These are phyloP conservation scores for Rhizophagus clarus DNA, from an alignment of 192 early-diverging fungal species.

Conservation along the genomic window DNA sequence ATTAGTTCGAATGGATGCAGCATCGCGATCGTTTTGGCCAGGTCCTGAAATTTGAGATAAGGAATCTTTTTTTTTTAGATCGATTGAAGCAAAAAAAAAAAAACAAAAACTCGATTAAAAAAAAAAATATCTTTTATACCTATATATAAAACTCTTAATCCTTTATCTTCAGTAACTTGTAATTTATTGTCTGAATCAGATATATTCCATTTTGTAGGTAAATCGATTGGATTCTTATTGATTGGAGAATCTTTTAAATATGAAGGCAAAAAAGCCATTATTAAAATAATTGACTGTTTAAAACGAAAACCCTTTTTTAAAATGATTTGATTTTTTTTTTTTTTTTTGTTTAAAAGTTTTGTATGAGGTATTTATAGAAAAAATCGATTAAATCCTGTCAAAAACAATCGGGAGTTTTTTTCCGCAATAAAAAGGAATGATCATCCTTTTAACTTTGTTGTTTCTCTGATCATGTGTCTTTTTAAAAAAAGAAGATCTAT, in stretches of 20 bases:
- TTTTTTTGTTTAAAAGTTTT: no score
- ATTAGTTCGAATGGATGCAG: conserved; percentile 75
- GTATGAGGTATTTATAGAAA: no score
- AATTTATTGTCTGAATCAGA: not conserved
- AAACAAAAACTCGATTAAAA: not conserved
- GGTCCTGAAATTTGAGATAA: conserved; percentile 35
- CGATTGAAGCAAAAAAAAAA: not conserved
- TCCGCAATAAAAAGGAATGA: no score
- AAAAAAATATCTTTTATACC: not conserved
- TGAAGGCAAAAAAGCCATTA: not conserved
- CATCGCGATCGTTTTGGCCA: conserved; percentile 68
- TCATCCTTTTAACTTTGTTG: no score
- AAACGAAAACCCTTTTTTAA: no score
- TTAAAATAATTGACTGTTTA: not conserved
- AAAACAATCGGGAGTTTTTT: no score
- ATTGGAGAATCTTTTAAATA: not conserved
- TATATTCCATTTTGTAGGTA: not conserved
- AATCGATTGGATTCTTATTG: not conserved
- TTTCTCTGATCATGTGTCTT: no score
- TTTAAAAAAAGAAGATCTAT: no score
- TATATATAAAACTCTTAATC: not conserved
- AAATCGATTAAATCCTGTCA: no score
- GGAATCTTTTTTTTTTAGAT: not conserved
- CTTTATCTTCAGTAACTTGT: not conserved
- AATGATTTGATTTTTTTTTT: no score